Percentiles rank a stretch among this genome's conserved stretches.
Evolutionary conservation across 139 green algal species (phyloP).

Genomic region (Coelastrella sp.): DNA sequence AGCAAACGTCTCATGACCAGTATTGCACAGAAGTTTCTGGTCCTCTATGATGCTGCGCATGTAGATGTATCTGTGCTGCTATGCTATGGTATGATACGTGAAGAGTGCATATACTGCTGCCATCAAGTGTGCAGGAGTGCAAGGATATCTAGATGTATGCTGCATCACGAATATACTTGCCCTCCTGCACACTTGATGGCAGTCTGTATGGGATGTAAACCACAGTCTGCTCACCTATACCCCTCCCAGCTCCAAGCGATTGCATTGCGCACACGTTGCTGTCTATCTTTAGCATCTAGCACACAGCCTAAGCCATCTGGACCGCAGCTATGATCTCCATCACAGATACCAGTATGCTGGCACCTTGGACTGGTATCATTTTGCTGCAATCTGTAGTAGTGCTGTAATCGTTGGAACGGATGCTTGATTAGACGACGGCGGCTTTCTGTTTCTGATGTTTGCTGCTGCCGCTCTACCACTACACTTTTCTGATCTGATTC

Average conservation of each 20-base stretch:
- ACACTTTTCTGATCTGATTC: too few relatives aligned
- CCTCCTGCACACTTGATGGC: too few relatives aligned
- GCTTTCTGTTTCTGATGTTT: neutral
- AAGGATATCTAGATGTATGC: too few relatives aligned
- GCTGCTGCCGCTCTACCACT: neutral
- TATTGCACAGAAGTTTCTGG: too few relatives aligned
- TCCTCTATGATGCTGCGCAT: too few relatives aligned
- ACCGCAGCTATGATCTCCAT: constrained; percentile 58
- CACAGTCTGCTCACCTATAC: constrained; percentile 62
- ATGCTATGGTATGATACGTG: too few relatives aligned
- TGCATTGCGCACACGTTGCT: constrained; percentile 61
- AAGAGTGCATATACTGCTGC: too few relatives aligned
- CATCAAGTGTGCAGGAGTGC: too few relatives aligned
- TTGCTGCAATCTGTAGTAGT: constrained; percentile 47
- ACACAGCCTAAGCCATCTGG: constrained; percentile 65
- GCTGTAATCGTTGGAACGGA: constrained; percentile 44
- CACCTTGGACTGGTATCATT: constrained; percentile 69
- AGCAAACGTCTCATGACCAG: too few relatives aligned
- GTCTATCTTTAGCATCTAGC: constrained; percentile 48
- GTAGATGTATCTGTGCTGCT: too few relatives aligned
- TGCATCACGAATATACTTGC: too few relatives aligned
- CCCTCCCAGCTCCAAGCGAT: constrained; percentile 73
- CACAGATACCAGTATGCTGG: constrained; percentile 70
- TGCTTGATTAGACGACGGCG: neutral
- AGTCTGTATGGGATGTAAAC: too few relatives aligned